These are phyloP conservation scores for Baorangia bicolor DNA, from an alignment of 768 basidiomycete genomes.

Conservation along the genomic window DNA sequence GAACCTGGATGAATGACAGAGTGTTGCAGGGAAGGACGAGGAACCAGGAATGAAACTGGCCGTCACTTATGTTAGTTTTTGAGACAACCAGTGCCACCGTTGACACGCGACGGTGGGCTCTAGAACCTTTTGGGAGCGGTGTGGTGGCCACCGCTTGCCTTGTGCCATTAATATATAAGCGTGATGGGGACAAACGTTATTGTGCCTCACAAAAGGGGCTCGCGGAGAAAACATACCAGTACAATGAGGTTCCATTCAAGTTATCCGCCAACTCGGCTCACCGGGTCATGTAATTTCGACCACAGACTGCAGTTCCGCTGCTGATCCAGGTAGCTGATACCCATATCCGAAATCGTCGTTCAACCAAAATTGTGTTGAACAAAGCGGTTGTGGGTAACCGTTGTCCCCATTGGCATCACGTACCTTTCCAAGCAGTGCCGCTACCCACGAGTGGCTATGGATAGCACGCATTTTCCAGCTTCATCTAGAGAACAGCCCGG, in stretches of 20 bases:
- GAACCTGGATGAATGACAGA: neutral
- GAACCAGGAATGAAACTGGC: neutral
- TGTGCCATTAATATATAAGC: constrained; percentile 16
- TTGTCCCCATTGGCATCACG: constrained; percentile 15
- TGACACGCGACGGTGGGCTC: neutral
- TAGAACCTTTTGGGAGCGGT: neutral
- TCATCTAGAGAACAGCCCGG: neutral
- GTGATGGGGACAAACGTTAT: constrained; percentile 7
- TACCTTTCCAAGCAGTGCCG: neutral
- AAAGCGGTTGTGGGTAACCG: constrained; percentile 22
- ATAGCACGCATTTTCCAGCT: neutral
- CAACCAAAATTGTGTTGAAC: constrained; percentile 34
- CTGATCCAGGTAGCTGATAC: constrained; percentile 48
- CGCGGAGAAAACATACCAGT: neutral
- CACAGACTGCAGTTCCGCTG: constrained; percentile 18
- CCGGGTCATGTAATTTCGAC: neutral
- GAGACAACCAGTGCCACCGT: neutral
- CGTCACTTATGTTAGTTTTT: constrained; percentile 3
- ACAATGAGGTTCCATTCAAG: constrained; percentile 1
- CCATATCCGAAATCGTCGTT: constrained; percentile 37
- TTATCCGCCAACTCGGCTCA: neutral
- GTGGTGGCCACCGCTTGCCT: constrained; percentile 10
- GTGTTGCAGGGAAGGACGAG: neutral
- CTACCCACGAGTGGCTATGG: neutral
- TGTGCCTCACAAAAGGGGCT: constrained; percentile 8